Evolutionary conservation across 352 stramenopile species (phyloP).

Genomic region (Pythium graminicola): DNA sequence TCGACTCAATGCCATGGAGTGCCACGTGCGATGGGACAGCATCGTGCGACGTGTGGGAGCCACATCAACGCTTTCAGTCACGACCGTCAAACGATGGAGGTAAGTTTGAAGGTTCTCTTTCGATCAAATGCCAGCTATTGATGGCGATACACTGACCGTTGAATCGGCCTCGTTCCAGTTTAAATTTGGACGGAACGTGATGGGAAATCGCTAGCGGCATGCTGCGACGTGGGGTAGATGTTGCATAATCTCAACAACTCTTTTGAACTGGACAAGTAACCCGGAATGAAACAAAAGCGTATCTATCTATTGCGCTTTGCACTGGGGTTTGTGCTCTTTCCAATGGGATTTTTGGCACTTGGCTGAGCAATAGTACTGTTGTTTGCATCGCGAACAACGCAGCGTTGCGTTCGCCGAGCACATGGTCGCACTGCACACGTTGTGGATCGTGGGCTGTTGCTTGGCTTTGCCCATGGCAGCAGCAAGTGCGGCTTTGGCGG

Average conservation of each 20-base stretch:
- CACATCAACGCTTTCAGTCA: background rate
- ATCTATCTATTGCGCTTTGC: slow-evolving; percentile 27
- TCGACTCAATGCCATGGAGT: background rate
- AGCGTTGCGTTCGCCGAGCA: slow-evolving; percentile 67
- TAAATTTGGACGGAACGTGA: background rate
- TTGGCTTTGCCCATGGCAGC: slow-evolving; percentile 27
- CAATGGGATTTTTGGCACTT: slow-evolving; percentile 81
- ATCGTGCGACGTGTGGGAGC: background rate
- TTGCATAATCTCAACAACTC: background rate
- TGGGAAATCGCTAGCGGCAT: no score
- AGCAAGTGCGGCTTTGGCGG: slow-evolving; percentile 20
- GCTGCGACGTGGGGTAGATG: no score
- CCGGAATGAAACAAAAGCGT: no score
- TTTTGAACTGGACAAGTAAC: background rate
- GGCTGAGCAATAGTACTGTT: slow-evolving; percentile 79
- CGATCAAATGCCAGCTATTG: no score
- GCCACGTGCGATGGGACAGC: background rate
- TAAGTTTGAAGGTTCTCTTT: no score
- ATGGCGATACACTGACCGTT: no score
- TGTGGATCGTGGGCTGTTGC: slow-evolving; percentile 26
- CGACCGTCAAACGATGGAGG: background rate
- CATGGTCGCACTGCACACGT: slow-evolving; percentile 55
- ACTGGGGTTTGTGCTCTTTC: slow-evolving; percentile 74
- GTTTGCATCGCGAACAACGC: slow-evolving; percentile 78
- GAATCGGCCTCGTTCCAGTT: no score